Conservation (phyloP, 441 rosid species). For the Sinapis alba region DNA sequence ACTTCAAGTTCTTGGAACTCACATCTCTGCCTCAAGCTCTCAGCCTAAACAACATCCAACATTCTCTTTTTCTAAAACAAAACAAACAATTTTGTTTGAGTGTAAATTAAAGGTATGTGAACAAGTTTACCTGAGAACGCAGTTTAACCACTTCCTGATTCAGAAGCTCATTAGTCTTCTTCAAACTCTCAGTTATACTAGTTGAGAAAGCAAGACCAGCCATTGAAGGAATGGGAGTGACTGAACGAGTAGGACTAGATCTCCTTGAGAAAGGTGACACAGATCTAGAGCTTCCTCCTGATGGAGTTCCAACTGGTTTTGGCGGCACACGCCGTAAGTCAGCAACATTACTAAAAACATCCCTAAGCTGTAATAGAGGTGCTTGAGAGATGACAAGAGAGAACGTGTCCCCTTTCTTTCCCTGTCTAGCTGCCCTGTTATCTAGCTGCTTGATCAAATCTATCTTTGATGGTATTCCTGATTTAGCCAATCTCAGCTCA, state of each 20-base stretch:
- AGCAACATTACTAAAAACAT: slow-evolving; percentile 63
- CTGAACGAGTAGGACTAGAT: slow-evolving; percentile 96
- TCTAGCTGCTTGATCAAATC: slow-evolving; percentile 96
- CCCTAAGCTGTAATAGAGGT: slow-evolving; percentile 78
- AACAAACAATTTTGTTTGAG: neutral
- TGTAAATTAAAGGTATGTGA: neutral
- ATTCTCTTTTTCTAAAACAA: neutral
- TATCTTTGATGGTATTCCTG: slow-evolving; percentile 71
- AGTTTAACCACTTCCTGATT: slow-evolving; percentile 88
- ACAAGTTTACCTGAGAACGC: slow-evolving; percentile 73
- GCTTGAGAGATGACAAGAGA: slow-evolving; percentile 82
- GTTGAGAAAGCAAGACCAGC: slow-evolving; percentile 85
- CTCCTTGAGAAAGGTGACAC: slow-evolving; percentile 97
- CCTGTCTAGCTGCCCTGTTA: slow-evolving; percentile 93
- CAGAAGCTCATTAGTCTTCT: slow-evolving; percentile 92
- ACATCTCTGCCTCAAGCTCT: slow-evolving; percentile 75
- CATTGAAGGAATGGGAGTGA: slow-evolving; percentile 88
- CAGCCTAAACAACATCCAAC: slow-evolving; percentile 59
- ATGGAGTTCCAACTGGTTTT: slow-evolving; percentile 75
- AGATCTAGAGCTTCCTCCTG: slow-evolving; percentile 91
- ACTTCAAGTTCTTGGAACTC: slow-evolving; percentile 87
- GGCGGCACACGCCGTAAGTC: slow-evolving; percentile 73
- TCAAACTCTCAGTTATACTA: slow-evolving; percentile 81
- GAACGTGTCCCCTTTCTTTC: slow-evolving; percentile 74
- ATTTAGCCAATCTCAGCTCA: slow-evolving; percentile 78